phyloP scores from a whole-genome alignment of 192 early-diverging fungal genomes.

The Lobosporangium transversale region DNA sequence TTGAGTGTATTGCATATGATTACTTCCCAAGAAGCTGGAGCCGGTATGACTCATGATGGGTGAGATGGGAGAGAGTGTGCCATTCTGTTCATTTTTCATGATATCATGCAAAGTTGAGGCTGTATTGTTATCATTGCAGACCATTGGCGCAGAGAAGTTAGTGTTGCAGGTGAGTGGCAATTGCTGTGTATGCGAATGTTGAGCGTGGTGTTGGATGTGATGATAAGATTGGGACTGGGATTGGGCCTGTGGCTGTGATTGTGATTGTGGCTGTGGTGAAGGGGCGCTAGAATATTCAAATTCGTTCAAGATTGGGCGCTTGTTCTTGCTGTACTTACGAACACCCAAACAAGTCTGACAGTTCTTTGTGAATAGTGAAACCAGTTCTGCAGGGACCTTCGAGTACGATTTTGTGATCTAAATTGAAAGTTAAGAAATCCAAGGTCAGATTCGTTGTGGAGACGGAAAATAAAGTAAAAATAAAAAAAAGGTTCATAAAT shows the following conservation, averaged over 20 bases:
- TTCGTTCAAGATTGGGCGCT: slow-evolving; percentile 45
- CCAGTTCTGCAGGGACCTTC: slow-evolving; percentile 47
- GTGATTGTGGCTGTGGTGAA: slow-evolving; percentile 5
- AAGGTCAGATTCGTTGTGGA: not conserved
- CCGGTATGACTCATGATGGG: slow-evolving; percentile 31
- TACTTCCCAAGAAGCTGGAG: slow-evolving; percentile 30
- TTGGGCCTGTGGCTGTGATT: slow-evolving; percentile 5
- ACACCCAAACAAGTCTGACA: slow-evolving; percentile 51
- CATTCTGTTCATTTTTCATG: slow-evolving; percentile 30
- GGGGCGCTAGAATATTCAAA: slow-evolving; percentile 35
- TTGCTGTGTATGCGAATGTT: slow-evolving; percentile 26
- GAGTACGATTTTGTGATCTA: slow-evolving; percentile 54
- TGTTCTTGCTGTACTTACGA: slow-evolving; percentile 53
- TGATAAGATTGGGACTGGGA: not conserved
- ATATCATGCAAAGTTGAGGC: not conserved
- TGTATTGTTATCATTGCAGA: not conserved
- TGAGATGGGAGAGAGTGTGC: slow-evolving; percentile 41
- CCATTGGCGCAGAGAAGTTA: slow-evolving; percentile 10
- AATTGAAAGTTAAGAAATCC: not conserved
- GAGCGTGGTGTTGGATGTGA: slow-evolving; percentile 18
- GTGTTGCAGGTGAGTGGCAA: slow-evolving; percentile 45
- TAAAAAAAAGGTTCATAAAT: not conserved
- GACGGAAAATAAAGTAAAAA: too few relatives aligned
- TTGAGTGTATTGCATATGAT: slow-evolving; percentile 16
- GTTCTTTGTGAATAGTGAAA: slow-evolving; percentile 53